phyloP scores from a whole-genome alignment of 148 eudicot species.

The Spergularia bocconei region DNA sequence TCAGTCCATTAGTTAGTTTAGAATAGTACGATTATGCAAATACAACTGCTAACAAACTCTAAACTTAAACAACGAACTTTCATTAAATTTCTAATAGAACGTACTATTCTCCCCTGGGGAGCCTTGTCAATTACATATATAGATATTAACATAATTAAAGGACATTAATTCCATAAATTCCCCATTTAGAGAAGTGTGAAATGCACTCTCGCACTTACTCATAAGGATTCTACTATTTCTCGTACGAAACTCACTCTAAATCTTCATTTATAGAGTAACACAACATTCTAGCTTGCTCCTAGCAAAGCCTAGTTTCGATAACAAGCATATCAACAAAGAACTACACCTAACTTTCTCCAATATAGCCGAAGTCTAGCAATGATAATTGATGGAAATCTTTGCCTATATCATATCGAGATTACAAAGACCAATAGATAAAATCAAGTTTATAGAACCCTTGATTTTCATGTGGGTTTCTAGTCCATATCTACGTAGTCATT shows the following conservation, averaged over 20 bases:
- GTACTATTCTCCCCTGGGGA: no score
- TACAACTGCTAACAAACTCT: no score
- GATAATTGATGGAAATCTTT: background rate
- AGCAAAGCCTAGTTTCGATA: background rate
- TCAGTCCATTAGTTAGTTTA: slow-evolving; percentile 7
- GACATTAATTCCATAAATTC: background rate
- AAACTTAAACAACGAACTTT: no score
- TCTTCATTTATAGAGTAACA: background rate
- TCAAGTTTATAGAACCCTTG: background rate
- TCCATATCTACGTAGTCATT: no score
- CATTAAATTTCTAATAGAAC: no score
- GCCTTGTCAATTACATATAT: no score
- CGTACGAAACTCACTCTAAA: background rate
- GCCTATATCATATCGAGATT: background rate
- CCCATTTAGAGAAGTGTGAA: background rate
- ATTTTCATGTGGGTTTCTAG: no score
- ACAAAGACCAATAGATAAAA: background rate
- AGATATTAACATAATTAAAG: background rate
- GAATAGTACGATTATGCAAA: background rate
- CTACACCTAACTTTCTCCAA: no score
- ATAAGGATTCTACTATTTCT: background rate
- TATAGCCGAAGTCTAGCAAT: background rate
- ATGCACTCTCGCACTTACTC: background rate
- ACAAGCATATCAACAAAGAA: background rate
- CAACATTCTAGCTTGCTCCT: background rate